Conservation (phyloP, 2,329 filamentous ascomycete genomes). For the Microdochium nivale region DNA sequence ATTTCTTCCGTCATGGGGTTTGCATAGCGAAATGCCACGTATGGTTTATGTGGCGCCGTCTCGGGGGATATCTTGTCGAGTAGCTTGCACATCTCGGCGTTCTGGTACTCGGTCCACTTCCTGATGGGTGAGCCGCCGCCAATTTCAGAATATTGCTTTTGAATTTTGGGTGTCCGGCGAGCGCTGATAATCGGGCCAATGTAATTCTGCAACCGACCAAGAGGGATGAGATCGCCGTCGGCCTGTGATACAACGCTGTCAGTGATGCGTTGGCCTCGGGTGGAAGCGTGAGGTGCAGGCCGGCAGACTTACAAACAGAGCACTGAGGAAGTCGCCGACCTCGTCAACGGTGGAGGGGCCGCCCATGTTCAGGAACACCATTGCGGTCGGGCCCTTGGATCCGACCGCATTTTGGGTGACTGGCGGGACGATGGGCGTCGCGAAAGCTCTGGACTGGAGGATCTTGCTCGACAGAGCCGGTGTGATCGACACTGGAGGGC, state of each 20-base stretch:
- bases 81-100: conserved; percentile 92
- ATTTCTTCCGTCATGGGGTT: conserved; percentile 89
- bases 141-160: conserved; percentile 91
- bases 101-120: conserved; percentile 96
- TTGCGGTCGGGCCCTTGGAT: conserved; percentile 78
- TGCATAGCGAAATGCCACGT: conserved; percentile 94
- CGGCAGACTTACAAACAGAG: conserved; percentile 67
- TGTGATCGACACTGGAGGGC: conserved; percentile 15
- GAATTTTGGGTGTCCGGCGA: conserved; percentile 88
- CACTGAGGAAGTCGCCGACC: conserved; percentile 81
- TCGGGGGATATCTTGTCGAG: conserved; percentile 85
- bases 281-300: conserved; percentile 2
- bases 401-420: conserved; percentile 69
- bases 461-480: conserved; percentile 8
- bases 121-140: conserved; percentile 96
- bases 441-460: conserved; percentile 38
- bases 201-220: conserved; percentile 84
- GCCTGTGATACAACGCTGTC: conserved; percentile 42
- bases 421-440: conserved; percentile 61
- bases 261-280: conserved; percentile 4
- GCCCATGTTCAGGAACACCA: conserved; percentile 99
- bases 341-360: conserved; percentile 83
- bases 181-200: conserved; percentile 80
- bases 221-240: conserved; percentile 90
- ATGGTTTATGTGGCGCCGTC: conserved; percentile 93